Conservation (phyloP, 257 asterid species). For the Nicotiana noctiflora region DNA sequence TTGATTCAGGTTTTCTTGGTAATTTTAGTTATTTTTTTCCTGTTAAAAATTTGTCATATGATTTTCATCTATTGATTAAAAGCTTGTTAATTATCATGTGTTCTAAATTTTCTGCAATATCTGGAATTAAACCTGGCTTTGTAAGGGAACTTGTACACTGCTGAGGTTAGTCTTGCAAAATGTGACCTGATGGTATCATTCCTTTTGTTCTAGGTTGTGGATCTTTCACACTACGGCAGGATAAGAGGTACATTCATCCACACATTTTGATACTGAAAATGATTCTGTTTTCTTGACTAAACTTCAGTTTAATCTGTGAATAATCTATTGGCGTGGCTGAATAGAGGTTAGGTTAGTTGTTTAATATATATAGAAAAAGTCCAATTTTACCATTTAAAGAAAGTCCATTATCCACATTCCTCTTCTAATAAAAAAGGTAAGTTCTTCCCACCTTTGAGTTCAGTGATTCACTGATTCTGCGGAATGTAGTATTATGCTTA, state of each 20-base stretch:
- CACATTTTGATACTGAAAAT: background rate
- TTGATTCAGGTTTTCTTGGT: slow-evolving; percentile 9
- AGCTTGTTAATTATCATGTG: background rate
- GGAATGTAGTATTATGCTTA: background rate
- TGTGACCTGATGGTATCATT: background rate
- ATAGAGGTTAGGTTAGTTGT: background rate
- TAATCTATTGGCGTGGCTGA: background rate
- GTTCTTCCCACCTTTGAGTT: background rate
- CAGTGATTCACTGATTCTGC: background rate
- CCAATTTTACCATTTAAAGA: background rate
- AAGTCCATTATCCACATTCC: background rate
- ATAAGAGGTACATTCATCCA: slow-evolving; percentile 62
- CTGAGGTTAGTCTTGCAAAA: background rate
- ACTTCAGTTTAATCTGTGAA: background rate
- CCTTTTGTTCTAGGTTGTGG: slow-evolving; percentile 56
- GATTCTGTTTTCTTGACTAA: background rate
- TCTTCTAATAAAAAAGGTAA: background rate
- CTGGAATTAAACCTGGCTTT: background rate
- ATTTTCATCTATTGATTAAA: background rate
- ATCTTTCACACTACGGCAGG: slow-evolving; percentile 83
- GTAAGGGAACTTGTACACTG: background rate
- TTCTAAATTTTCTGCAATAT: background rate
- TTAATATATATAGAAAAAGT: background rate
- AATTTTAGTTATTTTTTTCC: background rate
- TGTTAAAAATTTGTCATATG: background rate